These are phyloP conservation scores for Inga leiocalycina DNA, from an alignment of 306 rosid species.

Conservation along the genomic window DNA sequence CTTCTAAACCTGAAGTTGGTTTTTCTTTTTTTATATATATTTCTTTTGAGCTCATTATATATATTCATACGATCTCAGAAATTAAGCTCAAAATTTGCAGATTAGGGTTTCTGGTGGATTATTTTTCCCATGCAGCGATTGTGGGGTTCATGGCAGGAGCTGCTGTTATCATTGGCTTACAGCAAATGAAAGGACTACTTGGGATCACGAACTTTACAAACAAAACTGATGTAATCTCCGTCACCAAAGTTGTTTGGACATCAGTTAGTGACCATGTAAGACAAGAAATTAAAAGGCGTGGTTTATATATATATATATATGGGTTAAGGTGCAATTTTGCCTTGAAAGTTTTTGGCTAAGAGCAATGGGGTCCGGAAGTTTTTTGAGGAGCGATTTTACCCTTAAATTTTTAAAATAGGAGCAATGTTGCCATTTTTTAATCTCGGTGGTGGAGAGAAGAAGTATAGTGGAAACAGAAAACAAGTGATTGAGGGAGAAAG, in stretches of 20 bases:
- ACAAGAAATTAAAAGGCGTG: not conserved
- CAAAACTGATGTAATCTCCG: not conserved
- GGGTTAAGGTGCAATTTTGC: no score
- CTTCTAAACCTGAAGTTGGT: not conserved
- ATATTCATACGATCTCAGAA: no score
- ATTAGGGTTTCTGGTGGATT: constrained; percentile 2
- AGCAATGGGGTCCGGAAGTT: no score
- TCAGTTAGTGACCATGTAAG: not conserved
- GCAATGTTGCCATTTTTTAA: no score
- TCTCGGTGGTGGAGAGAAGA: no score
- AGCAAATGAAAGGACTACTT: constrained; percentile 2
- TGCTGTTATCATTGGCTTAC: not conserved
- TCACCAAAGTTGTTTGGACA: not conserved
- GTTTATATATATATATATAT: no score
- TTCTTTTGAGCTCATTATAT: not conserved
- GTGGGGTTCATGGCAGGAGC: constrained; percentile 8
- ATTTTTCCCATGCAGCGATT: not conserved
- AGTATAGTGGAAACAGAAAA: no score
- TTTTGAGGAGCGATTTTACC: no score
- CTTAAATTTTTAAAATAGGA: no score
- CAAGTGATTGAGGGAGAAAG: no score
- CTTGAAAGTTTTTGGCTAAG: no score
- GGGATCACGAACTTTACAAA: not conserved
- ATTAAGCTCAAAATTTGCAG: not conserved
- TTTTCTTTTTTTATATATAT: not conserved